Evolutionary conservation across 2,329 filamentous ascomycete genomes (phyloP).

Genomic region (Apiospora sp.): DNA sequence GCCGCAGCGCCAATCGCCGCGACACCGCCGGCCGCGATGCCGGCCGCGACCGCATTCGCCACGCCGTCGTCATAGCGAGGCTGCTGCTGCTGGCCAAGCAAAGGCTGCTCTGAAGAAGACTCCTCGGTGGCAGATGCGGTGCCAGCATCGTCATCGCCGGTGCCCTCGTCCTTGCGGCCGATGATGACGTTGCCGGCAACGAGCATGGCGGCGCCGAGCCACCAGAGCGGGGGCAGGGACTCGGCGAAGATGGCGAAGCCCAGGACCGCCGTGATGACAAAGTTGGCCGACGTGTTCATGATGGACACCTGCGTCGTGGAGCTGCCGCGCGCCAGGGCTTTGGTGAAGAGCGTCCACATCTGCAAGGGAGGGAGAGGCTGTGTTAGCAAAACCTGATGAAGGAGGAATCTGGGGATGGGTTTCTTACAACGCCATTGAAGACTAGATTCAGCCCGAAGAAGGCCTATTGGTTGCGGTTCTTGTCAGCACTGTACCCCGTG

Average conservation of each 20-base stretch:
- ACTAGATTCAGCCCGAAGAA: conserved; percentile 79
- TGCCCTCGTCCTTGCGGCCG: conserved; percentile 61
- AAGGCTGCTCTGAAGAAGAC: neutral
- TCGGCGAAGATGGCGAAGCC: conserved; percentile 77
- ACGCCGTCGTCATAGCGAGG: neutral
- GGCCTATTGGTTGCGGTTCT: conserved; percentile 50
- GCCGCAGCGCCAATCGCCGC: conserved; percentile 3
- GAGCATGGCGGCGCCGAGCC: conserved; percentile 74
- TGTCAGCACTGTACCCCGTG: neutral
- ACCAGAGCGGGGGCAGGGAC: conserved; percentile 76
- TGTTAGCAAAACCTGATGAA: neutral
- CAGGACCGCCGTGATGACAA: conserved; percentile 78
- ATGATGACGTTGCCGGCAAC: conserved; percentile 82
- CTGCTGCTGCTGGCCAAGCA: neutral
- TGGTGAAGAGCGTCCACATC: conserved; percentile 88
- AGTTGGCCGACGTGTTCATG: conserved; percentile 84
- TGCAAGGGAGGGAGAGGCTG: conserved; percentile 35
- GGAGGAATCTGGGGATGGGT: neutral
- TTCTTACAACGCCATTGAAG: conserved; percentile 73
- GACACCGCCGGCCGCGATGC: neutral
- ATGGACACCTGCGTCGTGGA: conserved; percentile 83
- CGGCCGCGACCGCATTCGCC: neutral
- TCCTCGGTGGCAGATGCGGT: neutral
- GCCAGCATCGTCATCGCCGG: neutral
- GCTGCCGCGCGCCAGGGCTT: conserved; percentile 74